phyloP scores from a whole-genome alignment of 345 rosid species.

The Carallia pectinifolia region DNA sequence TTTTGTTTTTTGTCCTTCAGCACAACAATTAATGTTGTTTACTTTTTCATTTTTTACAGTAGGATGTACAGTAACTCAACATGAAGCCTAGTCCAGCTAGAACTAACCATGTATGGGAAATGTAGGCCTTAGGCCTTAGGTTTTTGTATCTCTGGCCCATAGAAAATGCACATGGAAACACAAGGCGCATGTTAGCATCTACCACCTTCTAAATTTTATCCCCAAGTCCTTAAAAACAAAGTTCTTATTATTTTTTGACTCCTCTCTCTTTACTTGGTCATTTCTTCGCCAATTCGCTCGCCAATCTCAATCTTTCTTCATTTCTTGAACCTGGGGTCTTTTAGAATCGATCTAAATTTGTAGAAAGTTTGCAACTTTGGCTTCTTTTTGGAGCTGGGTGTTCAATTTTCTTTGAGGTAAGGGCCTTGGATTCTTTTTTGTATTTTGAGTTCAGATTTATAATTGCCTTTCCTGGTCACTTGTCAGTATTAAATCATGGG shows the following conservation, averaged over 20 bases:
- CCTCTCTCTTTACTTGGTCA: too few species aligned
- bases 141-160: neutral
- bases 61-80: too few species aligned
- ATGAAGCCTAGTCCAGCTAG: too few species aligned
- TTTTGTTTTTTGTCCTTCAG: too few species aligned
- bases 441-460: constrained; percentile 1
- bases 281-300: neutral
- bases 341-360: neutral
- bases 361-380: constrained; percentile 4
- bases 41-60: too few species aligned
- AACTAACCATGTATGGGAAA: neutral
- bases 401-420: constrained; percentile 17
- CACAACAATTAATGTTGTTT: too few species aligned
- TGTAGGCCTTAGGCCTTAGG: neutral
- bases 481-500: neutral
- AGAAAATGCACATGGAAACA: neutral
- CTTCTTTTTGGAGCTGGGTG: neutral
- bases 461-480: neutral
- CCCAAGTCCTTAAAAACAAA: too few species aligned
- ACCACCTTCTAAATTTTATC: neutral
- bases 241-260: too few species aligned
- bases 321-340: neutral
- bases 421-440: constrained; percentile 1
- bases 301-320: neutral
- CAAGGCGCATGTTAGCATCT: constrained; percentile 20